Evolutionary conservation across 2,329 filamentous ascomycete species (phyloP).

Genomic region (Sclerotinia minor): DNA sequence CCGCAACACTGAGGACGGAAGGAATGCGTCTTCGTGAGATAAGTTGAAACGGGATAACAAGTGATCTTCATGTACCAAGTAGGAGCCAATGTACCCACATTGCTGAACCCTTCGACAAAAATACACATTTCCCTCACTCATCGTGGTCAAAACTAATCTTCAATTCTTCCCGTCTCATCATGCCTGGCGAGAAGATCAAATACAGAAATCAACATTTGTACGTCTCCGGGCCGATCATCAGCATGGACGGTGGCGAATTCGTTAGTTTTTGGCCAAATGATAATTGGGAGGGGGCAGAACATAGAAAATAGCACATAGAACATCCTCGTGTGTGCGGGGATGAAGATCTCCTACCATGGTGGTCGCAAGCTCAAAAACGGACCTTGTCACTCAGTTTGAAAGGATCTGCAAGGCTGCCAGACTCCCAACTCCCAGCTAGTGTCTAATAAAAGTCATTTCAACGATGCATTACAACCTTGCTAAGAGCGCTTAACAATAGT

Average conservation of each 20-base stretch:
- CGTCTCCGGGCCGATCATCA: not conserved
- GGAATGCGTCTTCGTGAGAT: no score
- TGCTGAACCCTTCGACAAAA: no score
- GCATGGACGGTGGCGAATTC: not conserved
- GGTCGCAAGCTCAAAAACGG: not conserved
- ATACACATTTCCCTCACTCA: no score
- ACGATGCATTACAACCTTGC: conserved; percentile 3
- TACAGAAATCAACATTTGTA: no score
- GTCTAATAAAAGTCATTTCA: not conserved
- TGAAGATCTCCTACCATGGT: not conserved
- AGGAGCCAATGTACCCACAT: no score
- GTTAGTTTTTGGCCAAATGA: not conserved
- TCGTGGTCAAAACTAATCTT: no score
- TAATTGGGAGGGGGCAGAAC: not conserved
- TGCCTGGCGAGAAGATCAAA: no score
- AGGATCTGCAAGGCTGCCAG: not conserved
- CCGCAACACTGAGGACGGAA: no score
- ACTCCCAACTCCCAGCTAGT: not conserved
- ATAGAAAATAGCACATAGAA: not conserved
- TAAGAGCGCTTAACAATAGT: conserved; percentile 8
- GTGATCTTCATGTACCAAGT: no score
- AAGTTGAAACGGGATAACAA: no score
- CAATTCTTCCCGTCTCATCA: no score
- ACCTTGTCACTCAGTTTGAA: not conserved
- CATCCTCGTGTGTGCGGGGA: not conserved